Percentiles rank a stretch among this genome's conserved stretches.
Evolutionary conservation across 2,329 filamentous ascomycete species (phyloP).

Genomic region (Cladosporium sp.): DNA sequence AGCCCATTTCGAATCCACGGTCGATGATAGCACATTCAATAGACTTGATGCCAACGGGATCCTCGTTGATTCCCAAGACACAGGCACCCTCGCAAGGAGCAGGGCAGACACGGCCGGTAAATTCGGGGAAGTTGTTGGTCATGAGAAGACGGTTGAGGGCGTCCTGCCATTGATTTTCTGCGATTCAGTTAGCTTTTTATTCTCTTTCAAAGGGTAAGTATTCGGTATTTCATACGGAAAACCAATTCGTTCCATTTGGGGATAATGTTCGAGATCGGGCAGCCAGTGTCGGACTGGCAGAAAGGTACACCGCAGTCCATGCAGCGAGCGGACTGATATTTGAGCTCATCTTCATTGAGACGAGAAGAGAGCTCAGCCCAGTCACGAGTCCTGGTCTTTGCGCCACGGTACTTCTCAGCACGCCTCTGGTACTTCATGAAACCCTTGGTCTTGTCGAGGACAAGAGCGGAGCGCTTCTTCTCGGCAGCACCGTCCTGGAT

Average conservation of each 20-base stretch:
- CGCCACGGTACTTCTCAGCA: conserved; percentile 85
- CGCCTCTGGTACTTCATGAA: conserved; percentile 97
- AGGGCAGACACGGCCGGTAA: conserved; percentile 93
- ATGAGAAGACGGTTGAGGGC: conserved; percentile 86
- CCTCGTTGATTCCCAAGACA: conserved; percentile 93
- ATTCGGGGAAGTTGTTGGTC: conserved; percentile 99
- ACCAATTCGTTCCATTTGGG: conserved; percentile 93
- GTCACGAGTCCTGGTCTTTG: conserved; percentile 80
- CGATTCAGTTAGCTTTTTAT: neutral
- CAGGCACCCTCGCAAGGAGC: conserved; percentile 96
- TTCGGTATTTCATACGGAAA: conserved; percentile 21
- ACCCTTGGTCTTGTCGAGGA: conserved; percentile 94
- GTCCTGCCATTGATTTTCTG: conserved; percentile 74
- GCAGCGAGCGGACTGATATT: conserved; percentile 93
- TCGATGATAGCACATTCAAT: conserved; percentile 98
- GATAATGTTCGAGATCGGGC: conserved; percentile 95
- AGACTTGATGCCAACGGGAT: conserved; percentile 96
- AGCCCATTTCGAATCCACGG: conserved; percentile 94
- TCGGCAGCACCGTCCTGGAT: conserved; percentile 78
- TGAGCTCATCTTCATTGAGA: conserved; percentile 88
- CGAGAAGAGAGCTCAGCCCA: conserved; percentile 88
- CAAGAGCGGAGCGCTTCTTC: conserved; percentile 83
- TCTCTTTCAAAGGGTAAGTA: no score
- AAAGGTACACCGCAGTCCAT: conserved; percentile 99
- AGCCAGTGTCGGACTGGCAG: conserved; percentile 93